phyloP scores from a whole-genome alignment of 352 stramenopile genomes.

The Globisporangium paroecandrum region DNA sequence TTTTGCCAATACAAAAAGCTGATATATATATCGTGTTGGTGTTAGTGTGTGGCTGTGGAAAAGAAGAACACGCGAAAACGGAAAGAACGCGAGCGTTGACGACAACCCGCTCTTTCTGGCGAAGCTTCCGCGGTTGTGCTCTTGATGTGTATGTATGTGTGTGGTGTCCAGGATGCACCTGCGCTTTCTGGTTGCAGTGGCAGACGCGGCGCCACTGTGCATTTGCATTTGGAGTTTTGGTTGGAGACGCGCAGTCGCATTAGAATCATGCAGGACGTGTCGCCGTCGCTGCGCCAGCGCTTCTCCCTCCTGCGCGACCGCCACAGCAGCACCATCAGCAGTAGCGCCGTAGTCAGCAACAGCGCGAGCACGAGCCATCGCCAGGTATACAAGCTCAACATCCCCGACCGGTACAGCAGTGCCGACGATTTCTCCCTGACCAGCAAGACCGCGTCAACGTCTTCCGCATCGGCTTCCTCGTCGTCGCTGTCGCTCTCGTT shows the following conservation, averaged over 20 bases:
- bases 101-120: background rate
- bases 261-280: conserved; percentile 2
- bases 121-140: background rate
- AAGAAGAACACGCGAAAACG: background rate
- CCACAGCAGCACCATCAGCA: background rate
- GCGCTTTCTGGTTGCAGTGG: background rate
- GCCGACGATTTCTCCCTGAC: conserved; percentile 4
- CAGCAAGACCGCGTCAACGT: conserved; percentile 3
- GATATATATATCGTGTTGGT: background rate
- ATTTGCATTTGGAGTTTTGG: conserved; percentile 13
- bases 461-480: background rate
- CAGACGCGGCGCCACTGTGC: background rate
- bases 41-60: background rate
- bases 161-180: background rate
- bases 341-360: background rate
- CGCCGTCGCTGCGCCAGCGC: background rate
- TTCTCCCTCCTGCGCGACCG: conserved; percentile 4
- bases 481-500: background rate
- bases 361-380: background rate
- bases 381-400: conserved; percentile 11
- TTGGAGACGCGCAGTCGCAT: background rate
- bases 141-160: too few relatives aligned
- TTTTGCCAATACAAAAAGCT: background rate
- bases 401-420: conserved; percentile 9
- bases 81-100: background rate